A percentile compares a stretch with the other conserved stretches of the same genome.
phyloP scores from a whole-genome alignment of 768 basidiomycete genomes.

The Gloeostereum incarnatum region DNA sequence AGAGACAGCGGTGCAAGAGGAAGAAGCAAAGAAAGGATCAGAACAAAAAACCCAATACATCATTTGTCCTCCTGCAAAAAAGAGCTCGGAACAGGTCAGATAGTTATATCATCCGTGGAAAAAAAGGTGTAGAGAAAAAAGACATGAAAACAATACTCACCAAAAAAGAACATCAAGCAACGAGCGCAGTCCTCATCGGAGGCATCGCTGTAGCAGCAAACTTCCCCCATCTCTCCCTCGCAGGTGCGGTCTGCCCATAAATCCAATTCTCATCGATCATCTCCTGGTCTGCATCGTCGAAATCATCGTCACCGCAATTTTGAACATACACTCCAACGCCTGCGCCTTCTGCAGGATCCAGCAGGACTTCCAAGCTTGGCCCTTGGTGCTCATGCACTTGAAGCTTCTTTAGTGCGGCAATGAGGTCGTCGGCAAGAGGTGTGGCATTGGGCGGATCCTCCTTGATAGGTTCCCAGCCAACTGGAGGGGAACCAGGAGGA shows the following conservation, averaged over 20 bases:
- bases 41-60: too few species aligned
- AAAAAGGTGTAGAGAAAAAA: too few species aligned
- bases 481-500: slow-evolving; percentile 93
- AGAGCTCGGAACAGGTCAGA: too few species aligned
- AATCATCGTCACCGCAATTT: slow-evolving; percentile 43
- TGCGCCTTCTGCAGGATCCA: slow-evolving; percentile 59
- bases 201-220: slow-evolving; percentile 50
- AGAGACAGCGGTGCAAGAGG: too few species aligned
- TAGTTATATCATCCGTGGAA: too few species aligned
- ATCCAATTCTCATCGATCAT: slow-evolving; percentile 50
- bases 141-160: too few species aligned
- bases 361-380: slow-evolving; percentile 42
- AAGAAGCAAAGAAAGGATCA: too few species aligned
- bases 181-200: slow-evolving; percentile 26
- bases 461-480: slow-evolving; percentile 88
- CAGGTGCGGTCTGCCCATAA: slow-evolving; percentile 48
- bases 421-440: slow-evolving; percentile 84
- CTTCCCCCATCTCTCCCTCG: slow-evolving; percentile 43
- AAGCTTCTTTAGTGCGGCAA: slow-evolving; percentile 65
- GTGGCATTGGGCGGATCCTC: slow-evolving; percentile 86
- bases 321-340: slow-evolving; percentile 78
- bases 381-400: slow-evolving; percentile 37
- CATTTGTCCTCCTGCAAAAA: too few species aligned
- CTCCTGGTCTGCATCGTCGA: slow-evolving; percentile 26
- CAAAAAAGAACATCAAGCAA: too few species aligned